Conservation (phyloP, 2,329 filamentous ascomycete genomes). For the Canariomyces notabilis region DNA sequence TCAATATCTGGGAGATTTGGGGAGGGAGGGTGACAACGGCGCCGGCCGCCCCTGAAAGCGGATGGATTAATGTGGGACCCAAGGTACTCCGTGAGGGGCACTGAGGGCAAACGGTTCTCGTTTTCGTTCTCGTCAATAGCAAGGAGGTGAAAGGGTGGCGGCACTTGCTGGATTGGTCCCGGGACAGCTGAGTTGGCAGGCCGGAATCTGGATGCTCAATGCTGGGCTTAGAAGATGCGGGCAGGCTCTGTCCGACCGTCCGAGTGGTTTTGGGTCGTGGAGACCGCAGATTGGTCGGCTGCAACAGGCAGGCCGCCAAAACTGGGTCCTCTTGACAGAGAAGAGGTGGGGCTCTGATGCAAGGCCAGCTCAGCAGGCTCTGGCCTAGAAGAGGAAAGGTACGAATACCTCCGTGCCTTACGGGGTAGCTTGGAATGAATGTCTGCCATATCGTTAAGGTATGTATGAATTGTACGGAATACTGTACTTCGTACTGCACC, state of each 20-base stretch:
- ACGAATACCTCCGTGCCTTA: not conserved
- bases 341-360: constrained; percentile 23
- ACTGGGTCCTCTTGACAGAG: constrained; percentile 14
- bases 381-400: constrained; percentile 9
- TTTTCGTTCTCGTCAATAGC: too few relatives aligned
- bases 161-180: constrained; percentile 23
- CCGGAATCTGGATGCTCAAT: too few relatives aligned
- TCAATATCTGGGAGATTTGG: not conserved
- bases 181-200: constrained; percentile 22
- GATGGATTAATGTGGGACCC: constrained; percentile 2
- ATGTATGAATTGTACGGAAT: too few relatives aligned
- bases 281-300: constrained; percentile 23
- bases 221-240: constrained; percentile 18
- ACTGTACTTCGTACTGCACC: too few relatives aligned
- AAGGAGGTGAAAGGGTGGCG: constrained; percentile 19
- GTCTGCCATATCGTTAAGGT: too few relatives aligned
- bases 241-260: constrained; percentile 22
- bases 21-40: not conserved
- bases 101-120: too few relatives aligned
- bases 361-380: constrained; percentile 27
- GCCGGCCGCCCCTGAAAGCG: not conserved
- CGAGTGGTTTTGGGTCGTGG: constrained; percentile 26
- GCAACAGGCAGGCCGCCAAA: constrained; percentile 16
- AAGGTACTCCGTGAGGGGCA: too few relatives aligned
- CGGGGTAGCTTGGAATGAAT: not conserved